Evolutionary conservation across 1,284 basidiomycete species (phyloP), one percentile per base, ranked within the genome.

Genomic region (Mycena citricolor): DNA sequence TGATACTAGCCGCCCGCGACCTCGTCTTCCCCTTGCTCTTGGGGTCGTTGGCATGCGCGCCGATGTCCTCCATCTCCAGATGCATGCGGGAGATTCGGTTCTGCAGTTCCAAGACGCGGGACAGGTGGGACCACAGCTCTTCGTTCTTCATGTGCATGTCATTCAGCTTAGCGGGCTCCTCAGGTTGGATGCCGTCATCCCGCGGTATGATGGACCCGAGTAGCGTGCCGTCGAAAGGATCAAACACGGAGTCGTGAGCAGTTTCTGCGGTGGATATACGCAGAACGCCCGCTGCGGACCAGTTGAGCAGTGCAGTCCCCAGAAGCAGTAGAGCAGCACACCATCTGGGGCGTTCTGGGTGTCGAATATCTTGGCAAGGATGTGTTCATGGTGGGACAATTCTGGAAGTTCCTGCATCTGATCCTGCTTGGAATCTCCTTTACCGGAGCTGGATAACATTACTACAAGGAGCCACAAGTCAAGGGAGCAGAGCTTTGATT

Each of bases 1-100:
- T 55, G 3, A 49, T 43, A 23, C 49, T 54, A 8, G 48, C 30
- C 8, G 52, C 52, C 7, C 52, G 52, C 29, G 48, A 42, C 31
- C 52, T 54, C 49, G 55, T 61, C 61, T 63, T 59, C 26, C 52
- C 42, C 49, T 71, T 64, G 23, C 58, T 54, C 55, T 70, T 64
- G 20, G 59, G 47, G 46, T 67, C 59, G 31, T 61, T 56, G 20
- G 54, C 54, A 47, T 57, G 65, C 37, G 55, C 52, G 12, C 79
- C 77, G 25, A 83, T 70, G 28, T 74, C 74, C 59, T 89, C 86
- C 83, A 88, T 84, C 29, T 81, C 76, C 14, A 81, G 64, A 58
- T 88, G 86, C 73, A 85, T 76, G 47, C 65, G 69, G 5, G 86
- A 81, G 26, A 88, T 77, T 51, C 84, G 77, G 42, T 74, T 78